phyloP scores from a whole-genome alignment of 495 filamentous ascomycete genomes.

The Cairneyella variabilis region DNA sequence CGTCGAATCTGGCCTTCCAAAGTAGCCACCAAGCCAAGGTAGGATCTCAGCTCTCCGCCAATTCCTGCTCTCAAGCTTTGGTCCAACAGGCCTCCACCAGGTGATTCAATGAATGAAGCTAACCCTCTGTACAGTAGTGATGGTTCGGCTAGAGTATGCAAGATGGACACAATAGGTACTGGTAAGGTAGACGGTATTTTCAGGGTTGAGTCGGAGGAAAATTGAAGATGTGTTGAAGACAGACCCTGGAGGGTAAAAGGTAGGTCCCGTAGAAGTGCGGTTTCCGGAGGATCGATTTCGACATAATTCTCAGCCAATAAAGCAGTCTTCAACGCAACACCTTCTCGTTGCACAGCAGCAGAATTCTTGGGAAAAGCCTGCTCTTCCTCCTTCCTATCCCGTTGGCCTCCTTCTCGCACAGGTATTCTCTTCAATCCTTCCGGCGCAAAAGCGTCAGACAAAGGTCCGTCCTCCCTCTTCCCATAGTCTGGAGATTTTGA shows the following conservation, averaged over 20 bases:
- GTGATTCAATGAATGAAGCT: slow-evolving; percentile 71
- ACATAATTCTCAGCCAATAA: slow-evolving; percentile 47
- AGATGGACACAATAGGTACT: slow-evolving; percentile 76
- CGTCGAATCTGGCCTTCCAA: slow-evolving; percentile 90
- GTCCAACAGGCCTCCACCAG: slow-evolving; percentile 64
- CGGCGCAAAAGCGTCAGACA: slow-evolving; percentile 52
- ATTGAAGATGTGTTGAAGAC: slow-evolving; percentile 78
- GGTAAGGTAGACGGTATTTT: slow-evolving; percentile 76
- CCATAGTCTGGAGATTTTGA: slow-evolving; percentile 22
- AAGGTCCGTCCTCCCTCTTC: slow-evolving; percentile 35
- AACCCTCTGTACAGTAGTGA: slow-evolving; percentile 83
- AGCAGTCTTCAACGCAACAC: slow-evolving; percentile 47
- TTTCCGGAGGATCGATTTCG: slow-evolving; percentile 56
- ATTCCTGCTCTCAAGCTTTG: slow-evolving; percentile 94
- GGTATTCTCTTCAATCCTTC: slow-evolving; percentile 38
- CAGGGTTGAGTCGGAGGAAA: slow-evolving; percentile 58
- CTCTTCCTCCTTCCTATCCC: slow-evolving; percentile 24
- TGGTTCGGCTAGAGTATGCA: slow-evolving; percentile 89
- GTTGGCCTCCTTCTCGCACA: slow-evolving; percentile 17
- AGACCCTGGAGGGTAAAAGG: slow-evolving; percentile 94
- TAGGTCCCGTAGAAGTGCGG: slow-evolving; percentile 78
- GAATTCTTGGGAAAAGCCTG: slow-evolving; percentile 20
- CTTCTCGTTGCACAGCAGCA: slow-evolving; percentile 24
- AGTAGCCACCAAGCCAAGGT: slow-evolving; percentile 88
- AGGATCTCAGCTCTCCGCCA: slow-evolving; percentile 78